phyloP scores from a whole-genome alignment of 2,329 filamentous ascomycete species.

The Fusarium protoensiforme region DNA sequence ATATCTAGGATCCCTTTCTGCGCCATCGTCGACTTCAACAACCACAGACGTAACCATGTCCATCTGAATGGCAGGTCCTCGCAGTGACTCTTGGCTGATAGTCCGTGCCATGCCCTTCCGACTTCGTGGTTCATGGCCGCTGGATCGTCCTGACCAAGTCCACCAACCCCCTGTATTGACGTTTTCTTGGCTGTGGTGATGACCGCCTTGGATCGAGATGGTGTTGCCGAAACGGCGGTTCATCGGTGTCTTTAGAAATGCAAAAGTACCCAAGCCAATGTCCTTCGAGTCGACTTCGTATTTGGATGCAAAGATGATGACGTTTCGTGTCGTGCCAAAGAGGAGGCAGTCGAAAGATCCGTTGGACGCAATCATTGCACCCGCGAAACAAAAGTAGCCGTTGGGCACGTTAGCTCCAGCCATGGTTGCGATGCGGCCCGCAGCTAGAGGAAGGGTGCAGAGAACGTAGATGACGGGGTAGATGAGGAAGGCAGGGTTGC shows the following conservation, averaged over 20 bases:
- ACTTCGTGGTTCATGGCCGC: conserved; percentile 8
- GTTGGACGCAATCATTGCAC: conserved; percentile 67
- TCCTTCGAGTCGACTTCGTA: conserved; percentile 54
- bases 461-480: conserved; percentile 77
- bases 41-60: conserved; percentile 57
- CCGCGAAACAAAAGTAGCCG: conserved; percentile 68
- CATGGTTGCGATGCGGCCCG: conserved; percentile 73
- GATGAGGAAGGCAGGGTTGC: conserved; percentile 68
- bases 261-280: conserved; percentile 63
- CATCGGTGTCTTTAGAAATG: conserved; percentile 57
- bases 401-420: conserved; percentile 62
- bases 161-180: conserved; percentile 42
- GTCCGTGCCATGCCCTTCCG: conserved; percentile 31
- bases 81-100: conserved; percentile 48
- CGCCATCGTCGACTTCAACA: conserved; percentile 50
- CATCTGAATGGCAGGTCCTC: conserved; percentile 55
- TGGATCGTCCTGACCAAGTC: conserved; percentile 34
- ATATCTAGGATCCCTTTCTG: conserved; percentile 41
- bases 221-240: conserved; percentile 55
- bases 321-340: conserved; percentile 62
- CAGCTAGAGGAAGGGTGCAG: conserved; percentile 74
- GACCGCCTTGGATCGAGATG: conserved; percentile 51
- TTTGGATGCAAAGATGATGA: conserved; percentile 61
- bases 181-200: conserved; percentile 11
- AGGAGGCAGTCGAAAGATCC: conserved; percentile 66